Evolutionary conservation across 345 rosid species (phyloP).

Genomic region (Lepidium didymum): DNA sequence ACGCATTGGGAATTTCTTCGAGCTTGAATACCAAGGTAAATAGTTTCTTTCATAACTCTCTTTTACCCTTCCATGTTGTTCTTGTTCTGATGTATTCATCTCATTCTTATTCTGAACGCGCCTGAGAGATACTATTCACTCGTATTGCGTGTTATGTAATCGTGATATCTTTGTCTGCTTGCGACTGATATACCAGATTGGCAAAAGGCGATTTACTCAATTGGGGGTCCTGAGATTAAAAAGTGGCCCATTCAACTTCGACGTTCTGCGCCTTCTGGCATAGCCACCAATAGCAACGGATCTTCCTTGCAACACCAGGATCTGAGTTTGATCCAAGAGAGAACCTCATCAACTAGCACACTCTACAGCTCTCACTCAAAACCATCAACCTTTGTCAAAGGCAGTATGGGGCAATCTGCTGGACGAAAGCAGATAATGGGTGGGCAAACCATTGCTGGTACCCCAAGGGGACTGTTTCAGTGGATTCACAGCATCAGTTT

Average conservation of each 20-base stretch:
- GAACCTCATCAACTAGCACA: conserved; percentile 78
- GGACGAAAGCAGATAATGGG: conserved; percentile 76
- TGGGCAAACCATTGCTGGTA: conserved; percentile 60
- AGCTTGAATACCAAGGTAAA: conserved; percentile 94
- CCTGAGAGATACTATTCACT: background rate
- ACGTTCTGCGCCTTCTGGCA: conserved; percentile 75
- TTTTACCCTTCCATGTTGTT: background rate
- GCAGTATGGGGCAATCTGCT: conserved; percentile 66
- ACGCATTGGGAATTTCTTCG: conserved; percentile 88
- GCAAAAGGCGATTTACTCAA: conserved; percentile 95
- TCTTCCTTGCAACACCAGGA: conserved; percentile 84
- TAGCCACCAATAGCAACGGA: conserved; percentile 62
- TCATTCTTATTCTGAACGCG: too few species aligned
- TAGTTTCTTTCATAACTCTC: conserved; percentile 10
- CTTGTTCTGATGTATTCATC: background rate
- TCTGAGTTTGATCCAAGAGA: conserved; percentile 86
- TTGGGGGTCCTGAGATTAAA: conserved; percentile 85
- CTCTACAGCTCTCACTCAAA: conserved; percentile 79
- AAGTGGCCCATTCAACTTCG: conserved; percentile 95
- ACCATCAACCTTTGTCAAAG: conserved; percentile 82
- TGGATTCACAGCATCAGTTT: conserved; percentile 98
- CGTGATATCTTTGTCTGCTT: conserved; percentile 4
- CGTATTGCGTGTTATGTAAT: background rate
- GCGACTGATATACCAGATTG: conserved; percentile 56
- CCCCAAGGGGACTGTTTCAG: conserved; percentile 84